Conservation (phyloP, 1,139 yeast genomes). For the Candida pseudoviswanathii region DNA sequence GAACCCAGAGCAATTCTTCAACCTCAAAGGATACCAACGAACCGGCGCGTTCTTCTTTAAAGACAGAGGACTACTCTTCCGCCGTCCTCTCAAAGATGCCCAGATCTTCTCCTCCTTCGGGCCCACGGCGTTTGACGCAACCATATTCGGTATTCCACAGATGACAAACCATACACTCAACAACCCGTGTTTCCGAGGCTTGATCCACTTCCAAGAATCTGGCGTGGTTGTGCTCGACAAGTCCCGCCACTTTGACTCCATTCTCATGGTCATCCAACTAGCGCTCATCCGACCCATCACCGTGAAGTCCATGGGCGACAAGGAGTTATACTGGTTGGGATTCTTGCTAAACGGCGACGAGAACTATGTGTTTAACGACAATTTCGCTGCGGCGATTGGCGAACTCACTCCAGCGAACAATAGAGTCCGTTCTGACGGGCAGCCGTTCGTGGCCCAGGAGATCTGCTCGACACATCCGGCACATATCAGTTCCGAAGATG, state of each 20-base stretch:
- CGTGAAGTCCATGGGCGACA: slow-evolving; percentile 34
- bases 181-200: slow-evolving; percentile 30
- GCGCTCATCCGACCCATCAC: slow-evolving; percentile 28
- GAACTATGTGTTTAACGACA: slow-evolving; percentile 30
- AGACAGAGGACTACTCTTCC: slow-evolving; percentile 33
- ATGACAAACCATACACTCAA: slow-evolving; percentile 25
- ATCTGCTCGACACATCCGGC: slow-evolving; percentile 50
- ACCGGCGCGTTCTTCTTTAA: slow-evolving; percentile 36
- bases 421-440: slow-evolving; percentile 22
- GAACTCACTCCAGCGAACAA: slow-evolving; percentile 25
- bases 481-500: slow-evolving; percentile 36
- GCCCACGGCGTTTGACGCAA: slow-evolving; percentile 32
- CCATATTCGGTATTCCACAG: slow-evolving; percentile 35
- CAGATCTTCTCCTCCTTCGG: slow-evolving; percentile 28
- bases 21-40: slow-evolving; percentile 24
- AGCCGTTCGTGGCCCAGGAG: slow-evolving; percentile 27
- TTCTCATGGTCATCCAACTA: slow-evolving; percentile 32
- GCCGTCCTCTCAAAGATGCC: slow-evolving; percentile 25
- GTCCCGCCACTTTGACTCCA: slow-evolving; percentile 33
- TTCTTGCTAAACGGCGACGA: slow-evolving; percentile 38
- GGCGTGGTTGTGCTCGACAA: slow-evolving; percentile 32
- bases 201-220: slow-evolving; percentile 36
- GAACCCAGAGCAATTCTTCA: slow-evolving; percentile 32
- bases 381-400: slow-evolving; percentile 34
- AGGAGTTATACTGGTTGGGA: slow-evolving; percentile 39